Base-by-base conservation (phyloP, 2,329 filamentous ascomycete species). In the Beauveria sp. region DNA sequence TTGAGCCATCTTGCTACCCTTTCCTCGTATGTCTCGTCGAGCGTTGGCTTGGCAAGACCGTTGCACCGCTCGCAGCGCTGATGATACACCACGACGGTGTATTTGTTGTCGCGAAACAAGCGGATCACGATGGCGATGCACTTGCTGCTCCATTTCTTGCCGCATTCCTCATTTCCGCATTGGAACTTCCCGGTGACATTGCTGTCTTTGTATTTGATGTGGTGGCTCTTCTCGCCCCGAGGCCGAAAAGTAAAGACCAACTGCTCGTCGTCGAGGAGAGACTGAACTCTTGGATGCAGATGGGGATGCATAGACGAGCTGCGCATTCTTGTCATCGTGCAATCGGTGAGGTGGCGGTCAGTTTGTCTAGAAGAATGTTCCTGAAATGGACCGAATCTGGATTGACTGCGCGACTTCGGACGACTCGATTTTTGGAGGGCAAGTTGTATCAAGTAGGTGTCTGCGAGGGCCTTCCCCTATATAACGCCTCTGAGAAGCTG, bases 61-160 rank as follows among this genome's bases (percentile, higher is more conserved):
- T 71, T 64, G 65, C 71, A 77, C 2, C 6, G 2, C 7, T 57
- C 65, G 67, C 75, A 78, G 1, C 68, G 69, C 59, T 77, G 75
- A 46, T 73, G 67, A 61, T 71, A 77, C 0, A 77, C 71, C 2
- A 67, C 47, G 0, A 68, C 74, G 55, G 76, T 74, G 65, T 77
- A 77, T 4, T 65, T 63, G 5, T 66, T 52, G 0, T 44, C 51
- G 0, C 26, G 28, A 47, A 73, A 77, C 41, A 66, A 60, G 9
- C 71, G 68, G 20, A 77, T 77, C 0, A 64, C 65, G 16, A 75
- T 70, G 7, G 70, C 63, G 18, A 77, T 70, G 34, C 44, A 64
- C 61, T 65, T 70, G 68, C 74, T 77, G 2, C 52, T 47, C 75
- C 75, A 76, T 18, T 62, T 63, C 0, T 30, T 26, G 10, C 20